Evolutionary conservation across 495 filamentous ascomycete genomes (phyloP), one percentile per base, ranked within the genome.

Genomic region (Podospora appendiculata): DNA sequence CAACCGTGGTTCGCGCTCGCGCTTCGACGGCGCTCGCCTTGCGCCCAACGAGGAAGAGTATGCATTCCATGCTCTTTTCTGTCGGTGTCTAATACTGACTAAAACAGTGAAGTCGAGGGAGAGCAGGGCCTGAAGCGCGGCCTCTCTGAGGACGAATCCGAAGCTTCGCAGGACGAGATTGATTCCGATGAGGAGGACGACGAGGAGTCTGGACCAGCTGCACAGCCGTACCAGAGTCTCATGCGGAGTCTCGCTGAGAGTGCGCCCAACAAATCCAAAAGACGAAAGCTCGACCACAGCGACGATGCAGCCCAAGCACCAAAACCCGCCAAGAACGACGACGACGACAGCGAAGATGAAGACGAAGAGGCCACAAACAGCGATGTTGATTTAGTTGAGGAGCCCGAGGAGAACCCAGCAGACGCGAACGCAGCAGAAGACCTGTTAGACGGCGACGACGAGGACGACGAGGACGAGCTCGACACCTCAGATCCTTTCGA

Each of bases 401-500:
- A 51, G 19, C 9, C 48, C 1, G 48, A 51, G 32, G 48, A 51
- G 17, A 40, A 33, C 8, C 39, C 25, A 16, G 39, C 9, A 9
- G 18, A 45, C 4, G 58, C 63, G 33, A 56, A 65, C 25, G 55
- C 59, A 51, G 41, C 62, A 4, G 76, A 83, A 51, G 80, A 81
- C 10, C 55, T 53, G 16, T 53, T 48, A 1, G 68, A 65, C 10
- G 69, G 63, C 33, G 43, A 45, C 43, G 14, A 63, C 36, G 60
- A 66, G n/a, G 72, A 75, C 39, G 67, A 74, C 19, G 71, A 77
- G 11, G 78, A 82, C 44, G 64, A 76, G 16, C 71, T 76, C 33
- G 73, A 82, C 68, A 64, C 66, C 25, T 72, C 73, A 1, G 90
- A 95, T 64, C 84, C 88, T 3, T 96, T 94, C 60, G 82, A 90